Conservation (phyloP, 805 yeast species). For the Suhomyces sp. region DNA sequence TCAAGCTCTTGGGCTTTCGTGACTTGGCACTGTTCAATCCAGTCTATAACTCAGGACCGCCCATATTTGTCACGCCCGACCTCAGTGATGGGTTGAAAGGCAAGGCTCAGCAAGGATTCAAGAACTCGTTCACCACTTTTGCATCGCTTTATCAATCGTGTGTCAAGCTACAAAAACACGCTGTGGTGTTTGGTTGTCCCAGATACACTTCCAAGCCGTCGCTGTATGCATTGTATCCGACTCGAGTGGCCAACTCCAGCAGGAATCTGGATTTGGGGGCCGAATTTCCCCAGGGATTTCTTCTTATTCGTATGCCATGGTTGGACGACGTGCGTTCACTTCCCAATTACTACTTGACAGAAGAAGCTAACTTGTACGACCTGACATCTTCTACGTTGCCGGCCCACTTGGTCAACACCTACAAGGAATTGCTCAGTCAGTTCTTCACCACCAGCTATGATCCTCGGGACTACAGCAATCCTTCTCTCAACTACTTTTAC, state of each 20-base stretch:
- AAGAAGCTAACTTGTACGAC: constrained; percentile 8
- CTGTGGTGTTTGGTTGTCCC: constrained; percentile 69
- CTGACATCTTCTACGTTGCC: constrained; percentile 20
- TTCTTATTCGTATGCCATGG: constrained; percentile 67
- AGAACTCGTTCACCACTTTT: constrained; percentile 66
- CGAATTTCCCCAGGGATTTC: constrained; percentile 68
- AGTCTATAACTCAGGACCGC: constrained; percentile 50
- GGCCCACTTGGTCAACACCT: constrained; percentile 17
- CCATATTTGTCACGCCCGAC: constrained; percentile 68
- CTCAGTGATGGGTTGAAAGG: constrained; percentile 37
- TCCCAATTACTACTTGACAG: constrained; percentile 42
- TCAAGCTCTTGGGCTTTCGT: constrained; percentile 70
- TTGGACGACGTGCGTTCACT: constrained; percentile 68
- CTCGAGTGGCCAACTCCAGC: constrained; percentile 27
- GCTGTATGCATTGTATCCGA: constrained; percentile 60
- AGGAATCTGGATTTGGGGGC: constrained; percentile 9
- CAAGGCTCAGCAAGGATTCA: constrained; percentile 32
- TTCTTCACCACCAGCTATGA: constrained; percentile 48
- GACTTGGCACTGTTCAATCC: constrained; percentile 44
- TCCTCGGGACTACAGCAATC: constrained; percentile 62
- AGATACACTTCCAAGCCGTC: constrained; percentile 53
- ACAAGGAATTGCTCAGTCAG: constrained; percentile 29
- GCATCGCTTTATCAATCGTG: constrained; percentile 65
- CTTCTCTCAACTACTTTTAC: constrained; percentile 65
- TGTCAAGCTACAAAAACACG: constrained; percentile 49